phyloP scores from a whole-genome alignment of 1,284 basidiomycete species.

The Ustilago curta region DNA sequence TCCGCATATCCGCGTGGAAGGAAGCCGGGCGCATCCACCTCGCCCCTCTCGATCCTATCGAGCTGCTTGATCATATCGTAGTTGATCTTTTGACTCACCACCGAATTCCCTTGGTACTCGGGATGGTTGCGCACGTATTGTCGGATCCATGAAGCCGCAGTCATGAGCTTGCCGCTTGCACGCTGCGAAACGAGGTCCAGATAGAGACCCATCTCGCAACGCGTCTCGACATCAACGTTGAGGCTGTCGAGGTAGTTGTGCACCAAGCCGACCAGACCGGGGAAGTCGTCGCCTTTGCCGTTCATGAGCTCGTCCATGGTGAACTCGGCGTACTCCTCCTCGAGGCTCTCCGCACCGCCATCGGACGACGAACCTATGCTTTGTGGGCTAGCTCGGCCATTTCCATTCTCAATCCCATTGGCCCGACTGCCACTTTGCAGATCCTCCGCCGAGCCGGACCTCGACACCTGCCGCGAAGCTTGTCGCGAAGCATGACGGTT shows the following conservation, averaged over 20 bases:
- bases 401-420: conserved; percentile 10
- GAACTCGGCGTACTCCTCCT: conserved; percentile 91
- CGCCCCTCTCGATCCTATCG: conserved; percentile 79
- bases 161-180: conserved; percentile 89
- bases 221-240: conserved; percentile 79
- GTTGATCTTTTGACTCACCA: conserved; percentile 89
- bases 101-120: conserved; percentile 88
- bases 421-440: conserved; percentile 9
- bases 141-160: conserved; percentile 92
- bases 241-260: conserved; percentile 88
- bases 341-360: conserved; percentile 44
- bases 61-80: conserved; percentile 90
- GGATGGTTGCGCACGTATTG: conserved; percentile 90
- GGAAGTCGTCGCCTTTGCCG: conserved; percentile 82
- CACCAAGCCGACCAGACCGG: conserved; percentile 86
- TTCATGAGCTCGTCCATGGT: conserved; percentile 92
- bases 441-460: conserved; percentile 27
- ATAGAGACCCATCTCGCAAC: conserved; percentile 75
- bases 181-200: conserved; percentile 72
- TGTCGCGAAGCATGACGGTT: conserved; percentile 68
- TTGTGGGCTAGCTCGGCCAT: conserved; percentile 29
- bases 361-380: conserved; percentile 29
- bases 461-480: conserved; percentile 41
- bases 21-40: conserved; percentile 62
- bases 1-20: conserved; percentile 63